Base-by-base conservation (phyloP, 306 rosid genomes). In the Calophaca sinica region DNA sequence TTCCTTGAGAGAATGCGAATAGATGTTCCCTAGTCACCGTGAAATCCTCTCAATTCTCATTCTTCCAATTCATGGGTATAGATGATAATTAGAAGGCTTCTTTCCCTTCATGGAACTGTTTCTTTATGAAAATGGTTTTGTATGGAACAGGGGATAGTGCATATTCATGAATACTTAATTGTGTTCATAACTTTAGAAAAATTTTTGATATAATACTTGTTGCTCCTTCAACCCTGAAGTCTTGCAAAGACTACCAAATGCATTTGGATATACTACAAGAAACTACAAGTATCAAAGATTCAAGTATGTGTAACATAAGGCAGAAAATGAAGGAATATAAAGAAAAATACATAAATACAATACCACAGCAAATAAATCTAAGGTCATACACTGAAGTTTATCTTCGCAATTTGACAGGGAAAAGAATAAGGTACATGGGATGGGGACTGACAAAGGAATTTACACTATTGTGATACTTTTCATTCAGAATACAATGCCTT, bases 151-250 rank as follows among this genome's bases (percentile, higher is more conserved):
- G 11, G 12, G 33, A 26, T 57, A 57, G n/a, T 5, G 26, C 26
- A 20, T 20, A 20, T 20, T 20, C 26, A 20, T 20, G 26, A 20
- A 20, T 20, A 20, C 26, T 20, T 20, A 20, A 55, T 31, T 60
- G 42, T 12, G 5, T 33, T 20, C 26, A 35, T 6, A 60, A 60
- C 45, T n/a, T 33, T 2, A n/a, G n/a, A n/a, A n/a, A 20, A 20
- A 20, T 5, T 59, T 32, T 59, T 33, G 45, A 36, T 36, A n/a
- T 9, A 35, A 36, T 14, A 36, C n/a, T 1, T 3, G 66, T 36
- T 35, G 67, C 46, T 36, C 59, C 62, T 46, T 46, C 70, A 46
- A 48, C 5, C 50, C 8, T 33, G 61, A 61, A 50, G 41, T 49
- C 29, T 62, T 2, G 12, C 13, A 35, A 12, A 13, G 20, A 73